phyloP scores from a whole-genome alignment of 345 rosid genomes.

The Syzygium aromaticum region DNA sequence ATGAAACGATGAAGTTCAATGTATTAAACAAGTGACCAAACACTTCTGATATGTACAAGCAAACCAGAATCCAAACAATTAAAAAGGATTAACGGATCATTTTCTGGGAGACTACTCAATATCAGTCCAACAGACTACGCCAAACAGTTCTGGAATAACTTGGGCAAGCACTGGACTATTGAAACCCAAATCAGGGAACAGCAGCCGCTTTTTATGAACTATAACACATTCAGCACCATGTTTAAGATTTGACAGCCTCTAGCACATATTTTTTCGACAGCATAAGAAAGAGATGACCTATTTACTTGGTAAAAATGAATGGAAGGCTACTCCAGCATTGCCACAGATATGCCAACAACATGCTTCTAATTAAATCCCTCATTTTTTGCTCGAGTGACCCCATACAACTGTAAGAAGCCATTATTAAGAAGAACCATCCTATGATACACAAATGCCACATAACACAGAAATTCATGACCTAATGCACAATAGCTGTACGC shows the following conservation, averaged over 20 bases:
- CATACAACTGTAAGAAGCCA: background rate
- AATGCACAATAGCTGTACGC: background rate
- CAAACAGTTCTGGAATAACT: background rate
- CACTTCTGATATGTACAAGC: background rate
- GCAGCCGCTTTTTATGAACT: background rate
- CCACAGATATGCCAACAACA: background rate
- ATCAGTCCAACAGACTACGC: background rate
- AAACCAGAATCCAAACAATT: background rate
- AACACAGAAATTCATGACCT: background rate
- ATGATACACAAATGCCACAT: background rate
- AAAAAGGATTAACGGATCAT: background rate
- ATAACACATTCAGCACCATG: background rate
- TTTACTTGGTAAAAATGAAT: background rate
- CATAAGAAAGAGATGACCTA: background rate
- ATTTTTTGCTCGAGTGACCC: background rate
- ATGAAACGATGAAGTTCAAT: background rate
- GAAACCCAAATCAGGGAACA: background rate
- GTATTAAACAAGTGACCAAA: background rate
- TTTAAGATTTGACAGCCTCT: background rate
- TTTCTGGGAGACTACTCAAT: background rate
- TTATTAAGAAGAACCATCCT: background rate
- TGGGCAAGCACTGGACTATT: background rate
- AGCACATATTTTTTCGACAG: background rate
- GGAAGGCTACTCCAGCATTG: background rate
- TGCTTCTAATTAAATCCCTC: background rate